Conservation (phyloP, 78 protist species). For the Dictyostelium purpureum region DNA sequence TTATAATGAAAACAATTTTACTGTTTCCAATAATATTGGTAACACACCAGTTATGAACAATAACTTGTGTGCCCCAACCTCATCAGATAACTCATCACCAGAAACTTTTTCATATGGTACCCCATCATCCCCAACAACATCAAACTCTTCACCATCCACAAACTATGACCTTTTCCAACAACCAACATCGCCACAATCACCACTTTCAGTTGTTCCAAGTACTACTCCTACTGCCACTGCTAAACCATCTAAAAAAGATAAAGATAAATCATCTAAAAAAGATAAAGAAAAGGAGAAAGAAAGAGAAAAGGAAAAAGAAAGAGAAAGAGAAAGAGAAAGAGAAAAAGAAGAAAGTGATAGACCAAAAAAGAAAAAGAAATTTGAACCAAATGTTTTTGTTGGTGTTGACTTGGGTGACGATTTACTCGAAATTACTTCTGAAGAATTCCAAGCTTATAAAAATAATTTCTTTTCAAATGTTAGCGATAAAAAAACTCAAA, state of each 20-base stretch:
- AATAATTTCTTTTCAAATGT: constrained; percentile 21
- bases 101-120: constrained; percentile 5
- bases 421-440: constrained; percentile 18
- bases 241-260: not conserved
- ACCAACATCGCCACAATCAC: not conserved
- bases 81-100: not conserved
- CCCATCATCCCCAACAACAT: not conserved
- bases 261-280: not conserved
- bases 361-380: constrained; percentile 36
- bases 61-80: not conserved
- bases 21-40: not conserved
- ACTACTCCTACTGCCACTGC: not conserved
- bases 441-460: constrained; percentile 33
- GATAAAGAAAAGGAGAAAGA: not conserved
- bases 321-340: not conserved
- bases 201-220: not conserved
- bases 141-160: not conserved
- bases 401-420: constrained; percentile 34
- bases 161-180: too few relatives aligned
- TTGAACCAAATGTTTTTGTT: constrained; percentile 18
- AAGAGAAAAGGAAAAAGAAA: too few relatives aligned
- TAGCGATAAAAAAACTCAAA: constrained; percentile 4
- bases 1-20: too few relatives aligned
- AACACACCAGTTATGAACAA: not conserved
- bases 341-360: not conserved